phyloP scores from a whole-genome alignment of 1,139 yeast species.

The Maudiozyma humilis region DNA sequence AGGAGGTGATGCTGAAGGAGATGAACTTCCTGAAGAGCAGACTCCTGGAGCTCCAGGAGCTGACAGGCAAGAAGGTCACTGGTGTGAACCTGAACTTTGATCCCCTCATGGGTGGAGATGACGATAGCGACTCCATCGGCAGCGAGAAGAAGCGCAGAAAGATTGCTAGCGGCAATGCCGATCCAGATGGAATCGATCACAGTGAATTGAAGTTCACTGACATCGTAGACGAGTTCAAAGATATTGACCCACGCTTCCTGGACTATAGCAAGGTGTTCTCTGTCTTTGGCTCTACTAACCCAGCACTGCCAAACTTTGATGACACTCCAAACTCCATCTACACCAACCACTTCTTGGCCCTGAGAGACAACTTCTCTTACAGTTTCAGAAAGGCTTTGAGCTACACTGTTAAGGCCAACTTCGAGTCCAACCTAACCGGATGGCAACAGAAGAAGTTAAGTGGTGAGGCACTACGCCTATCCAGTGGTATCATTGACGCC shows the following conservation, averaged over 20 bases:
- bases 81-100: constrained; percentile 14
- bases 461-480: neutral
- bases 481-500: neutral
- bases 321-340: constrained; percentile 12
- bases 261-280: constrained; percentile 17
- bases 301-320: constrained; percentile 6
- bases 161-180: constrained; percentile 1
- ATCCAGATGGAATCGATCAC: constrained; percentile 6
- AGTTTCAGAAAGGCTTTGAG: constrained; percentile 14
- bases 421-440: constrained; percentile 3
- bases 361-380: constrained; percentile 17
- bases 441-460: constrained; percentile 10
- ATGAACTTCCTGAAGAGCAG: constrained; percentile 25
- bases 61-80: constrained; percentile 21
- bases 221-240: constrained; percentile 18
- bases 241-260: constrained; percentile 23
- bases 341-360: constrained; percentile 14
- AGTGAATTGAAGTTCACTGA: constrained; percentile 4
- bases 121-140: neutral
- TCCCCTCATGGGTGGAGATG: neutral
- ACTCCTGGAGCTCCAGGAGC: constrained; percentile 24
- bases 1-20: constrained; percentile 25
- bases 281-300: constrained; percentile 12
- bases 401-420: constrained; percentile 8
- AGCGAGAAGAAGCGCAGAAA: constrained; percentile 5